Base-by-base conservation (phyloP, 2,329 filamentous ascomycete genomes). In the Apiospora malaysiana region DNA sequence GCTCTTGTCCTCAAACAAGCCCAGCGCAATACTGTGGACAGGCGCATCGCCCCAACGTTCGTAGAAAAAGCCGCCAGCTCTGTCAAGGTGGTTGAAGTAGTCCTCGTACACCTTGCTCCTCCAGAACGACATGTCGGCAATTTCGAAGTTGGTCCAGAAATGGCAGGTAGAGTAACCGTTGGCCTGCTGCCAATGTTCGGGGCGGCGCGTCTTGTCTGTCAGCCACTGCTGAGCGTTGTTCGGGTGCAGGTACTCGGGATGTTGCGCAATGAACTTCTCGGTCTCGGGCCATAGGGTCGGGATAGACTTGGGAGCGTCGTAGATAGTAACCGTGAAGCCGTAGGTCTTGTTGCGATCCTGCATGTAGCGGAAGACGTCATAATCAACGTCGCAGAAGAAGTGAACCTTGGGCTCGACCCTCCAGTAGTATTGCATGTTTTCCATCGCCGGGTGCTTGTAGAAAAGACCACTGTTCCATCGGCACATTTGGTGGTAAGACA, bases 101-200 rank as follows among this genome's bases (percentile, higher is more conserved):
- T 97, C 94, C 79, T 97, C 93, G 79, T 99, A 99, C 65, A 90
- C 88, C 80, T 95, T 90, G 79, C 94, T 93, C 67, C 96, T 87
- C 93, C 94, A 99, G 82, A 99, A 97, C 73, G 89, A 89, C 88
- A 99, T 89, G 81, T 98, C 94, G 66, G 89, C 95, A 77, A 99
- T 95, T 83, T 99, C 96, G 77, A 99, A 99, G 82, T 99, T 99
- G 78, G 92, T 96, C 96, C 96, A 99, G 86, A 99, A 99, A 82
- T 99, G 96, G 81, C 96, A 99, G 2, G 96, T 98, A 45, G 94
- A 97, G 85, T 97, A 99, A 45, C 96, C 96, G 77, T 97, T 93
- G 8, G 95, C 95, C 73, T 91, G 90, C 69, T 87, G 81, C 79
- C 94, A 94, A 81, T 97, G 93, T 18, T 94, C 89, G 0, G 95